Evolutionary conservation across 78 protist genomes (phyloP), one percentile per base, ranked within the genome.

Genomic region (Guillardia theta): DNA sequence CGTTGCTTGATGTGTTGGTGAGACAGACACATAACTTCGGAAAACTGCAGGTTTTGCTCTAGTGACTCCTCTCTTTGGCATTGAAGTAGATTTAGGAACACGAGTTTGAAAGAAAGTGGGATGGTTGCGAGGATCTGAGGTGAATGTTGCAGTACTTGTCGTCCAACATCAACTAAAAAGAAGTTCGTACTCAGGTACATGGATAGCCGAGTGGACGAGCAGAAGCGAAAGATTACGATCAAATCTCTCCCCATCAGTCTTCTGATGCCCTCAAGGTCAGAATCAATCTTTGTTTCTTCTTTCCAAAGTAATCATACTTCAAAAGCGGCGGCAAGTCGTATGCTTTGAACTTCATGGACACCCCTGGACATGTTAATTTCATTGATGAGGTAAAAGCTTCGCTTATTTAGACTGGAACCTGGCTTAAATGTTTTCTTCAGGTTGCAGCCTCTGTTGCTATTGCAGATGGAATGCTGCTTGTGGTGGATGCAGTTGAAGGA

Each of bases 301-400:
- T n/a, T n/a, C n/a, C n/a, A n/a, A n/a, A n/a, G n/a, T n/a, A n/a
- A n/a, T n/a, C n/a, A n/a, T n/a, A n/a, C n/a, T n/a, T n/a, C n/a
- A n/a, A n/a, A n/a, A n/a, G n/a, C n/a, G n/a, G n/a, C n/a, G 99
- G 95, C 30, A 98, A 98, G 88, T 70, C 94, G 10, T 98, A 97
- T 93, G 92, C 98, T 27, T 47, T 98, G 48, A 97, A 99, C 96
- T n/a, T 99, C 22, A 78, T 99, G 62, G 99, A 99, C 97, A 98
- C 99, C 5, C 99, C 99, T 24, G 99, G 99, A 5, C 98, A 97
- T 48, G 97, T 97, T 80, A 96, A 96, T 80, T 99, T 99, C 94
- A n/a, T 43, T 9, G 99, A 98, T 88, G 99, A 98, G 93, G 95
- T 93, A 64, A 92, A 48, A 90, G 78, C 94, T 0, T 33, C 6